phyloP scores from a whole-genome alignment of 129 eudicot genomes.

The sunflower (Helianthus annuus) region HanXRQr2.0-SUNRISE NC_035441.2:149947811-149948310 shows the following conservation, averaged over 20 bases:
- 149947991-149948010: slow-evolving; percentile 20
- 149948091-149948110: not conserved
- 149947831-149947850: not conserved
- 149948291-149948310: slow-evolving; percentile 3
- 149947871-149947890: slow-evolving; percentile 12
- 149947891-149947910: not conserved
- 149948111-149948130: slow-evolving; percentile 1
- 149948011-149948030: not conserved
- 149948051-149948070: slow-evolving; percentile 22
- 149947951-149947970: slow-evolving; percentile 11
- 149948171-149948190: no score
- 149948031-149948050: not conserved
- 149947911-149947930: not conserved
- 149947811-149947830: not conserved
- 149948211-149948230: no score
- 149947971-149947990: slow-evolving; percentile 22
- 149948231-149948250: no score
- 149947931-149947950: not conserved
- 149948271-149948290: not conserved
- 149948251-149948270: no score
- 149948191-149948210: no score
- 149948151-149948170: no score
- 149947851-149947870: not conserved
- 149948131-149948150: not conserved
- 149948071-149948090: slow-evolving; percentile 3